Percentiles rank a stretch among this genome's conserved stretches.
These are phyloP conservation scores for Hyphopichia buzzinii DNA, from an alignment of 1,139 yeast species.

Conservation along the genomic window DNA sequence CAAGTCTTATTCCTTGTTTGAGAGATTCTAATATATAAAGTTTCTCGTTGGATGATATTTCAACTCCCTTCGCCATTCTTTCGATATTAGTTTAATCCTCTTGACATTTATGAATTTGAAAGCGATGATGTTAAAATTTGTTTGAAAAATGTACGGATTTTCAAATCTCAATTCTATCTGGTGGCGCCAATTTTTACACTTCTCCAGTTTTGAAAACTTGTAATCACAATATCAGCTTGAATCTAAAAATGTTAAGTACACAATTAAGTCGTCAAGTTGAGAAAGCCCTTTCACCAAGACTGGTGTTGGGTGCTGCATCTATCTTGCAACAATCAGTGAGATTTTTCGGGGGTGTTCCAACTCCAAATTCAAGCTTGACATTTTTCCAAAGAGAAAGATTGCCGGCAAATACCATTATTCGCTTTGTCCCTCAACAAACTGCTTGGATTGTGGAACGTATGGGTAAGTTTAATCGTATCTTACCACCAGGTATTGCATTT, in stretches of 20 bases:
- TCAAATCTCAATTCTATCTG: conserved; percentile 1
- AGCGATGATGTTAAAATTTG: conserved; percentile 1
- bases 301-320: too few species aligned
- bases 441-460: conserved; percentile 91
- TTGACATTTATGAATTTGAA: too few species aligned
- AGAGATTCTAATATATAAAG: conserved; percentile 62
- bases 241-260: not conserved
- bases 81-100: too few species aligned
- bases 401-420: conserved; percentile 70
- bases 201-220: too few species aligned
- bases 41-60: conserved; percentile 65
- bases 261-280: not conserved
- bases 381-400: conserved; percentile 67
- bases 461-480: conserved; percentile 78
- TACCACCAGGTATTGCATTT: conserved; percentile 77
- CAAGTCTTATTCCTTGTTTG: conserved; percentile 61
- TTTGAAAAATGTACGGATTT: not conserved
- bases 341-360: not conserved
- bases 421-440: conserved; percentile 87
- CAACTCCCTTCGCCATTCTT: conserved; percentile 39
- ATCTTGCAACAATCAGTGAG: too few species aligned
- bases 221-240: too few species aligned
- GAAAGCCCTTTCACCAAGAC: not conserved
- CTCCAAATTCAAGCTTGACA: conserved; percentile 28
- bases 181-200: conserved; percentile 4